Evolutionary conservation across 306 rosid genomes (phyloP).

Genomic region (Gynostemma pentaphyllum): DNA sequence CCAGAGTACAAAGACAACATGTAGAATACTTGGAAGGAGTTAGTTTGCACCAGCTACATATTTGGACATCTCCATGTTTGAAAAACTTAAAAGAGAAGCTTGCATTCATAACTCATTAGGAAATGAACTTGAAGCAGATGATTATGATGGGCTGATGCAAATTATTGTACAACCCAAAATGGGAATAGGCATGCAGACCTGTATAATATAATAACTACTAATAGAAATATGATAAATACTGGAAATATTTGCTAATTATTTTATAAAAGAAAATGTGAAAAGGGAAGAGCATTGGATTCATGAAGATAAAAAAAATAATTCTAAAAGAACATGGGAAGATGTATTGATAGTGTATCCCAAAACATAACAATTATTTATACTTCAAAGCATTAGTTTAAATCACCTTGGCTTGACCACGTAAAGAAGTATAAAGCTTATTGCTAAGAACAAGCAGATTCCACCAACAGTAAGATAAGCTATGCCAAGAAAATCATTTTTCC

Average conservation of each 20-base stretch:
- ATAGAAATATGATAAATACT: background rate
- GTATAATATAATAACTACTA: background rate
- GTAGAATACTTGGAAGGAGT: background rate
- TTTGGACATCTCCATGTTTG: background rate
- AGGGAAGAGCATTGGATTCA: slow-evolving; percentile 1
- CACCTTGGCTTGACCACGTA: slow-evolving; percentile 68
- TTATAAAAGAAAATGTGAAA: background rate
- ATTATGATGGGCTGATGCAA: background rate
- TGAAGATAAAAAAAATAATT: background rate
- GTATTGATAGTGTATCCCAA: background rate
- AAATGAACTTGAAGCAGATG: background rate
- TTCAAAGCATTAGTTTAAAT: slow-evolving; percentile 8
- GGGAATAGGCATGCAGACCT: background rate
- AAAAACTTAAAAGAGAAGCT: background rate
- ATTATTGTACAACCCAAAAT: background rate
- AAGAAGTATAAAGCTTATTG: slow-evolving; percentile 55
- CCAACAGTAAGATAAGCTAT: slow-evolving; percentile 52
- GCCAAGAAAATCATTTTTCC: slow-evolving; percentile 66
- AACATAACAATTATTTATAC: too few species aligned
- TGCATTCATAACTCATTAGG: background rate
- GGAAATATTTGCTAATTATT: background rate
- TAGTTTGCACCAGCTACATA: background rate
- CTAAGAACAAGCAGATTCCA: slow-evolving; percentile 42
- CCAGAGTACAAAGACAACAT: background rate
- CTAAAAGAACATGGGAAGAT: slow-evolving; percentile 1